These are phyloP conservation scores for Aspergillus indologenus DNA, from an alignment of 495 filamentous ascomycete genomes.

Conservation along the genomic window DNA sequence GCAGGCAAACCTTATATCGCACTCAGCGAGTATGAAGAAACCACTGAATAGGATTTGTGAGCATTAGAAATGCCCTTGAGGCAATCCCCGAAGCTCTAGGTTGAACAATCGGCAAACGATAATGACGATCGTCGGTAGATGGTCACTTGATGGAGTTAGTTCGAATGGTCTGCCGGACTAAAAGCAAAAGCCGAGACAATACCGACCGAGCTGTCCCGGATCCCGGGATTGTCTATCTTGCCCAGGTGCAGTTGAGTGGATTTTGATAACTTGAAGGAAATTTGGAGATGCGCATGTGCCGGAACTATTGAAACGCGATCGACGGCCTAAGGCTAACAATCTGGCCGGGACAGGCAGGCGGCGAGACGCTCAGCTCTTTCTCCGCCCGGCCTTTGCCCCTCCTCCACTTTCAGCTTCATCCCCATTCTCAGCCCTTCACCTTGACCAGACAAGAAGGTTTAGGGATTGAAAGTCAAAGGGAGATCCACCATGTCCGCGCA, in stretches of 20 bases:
- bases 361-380: constrained; percentile 1
- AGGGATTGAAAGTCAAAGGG: constrained; percentile 1
- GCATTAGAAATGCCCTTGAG: too few species aligned
- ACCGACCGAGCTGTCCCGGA: neutral
- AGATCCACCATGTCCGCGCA: constrained; percentile 5
- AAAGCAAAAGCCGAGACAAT: neutral
- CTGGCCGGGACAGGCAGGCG: constrained; percentile 7
- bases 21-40: neutral
- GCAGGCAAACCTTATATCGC: neutral
- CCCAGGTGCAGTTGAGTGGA: neutral
- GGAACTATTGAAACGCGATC: constrained; percentile 16
- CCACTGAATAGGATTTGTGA: too few species aligned
- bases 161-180: neutral
- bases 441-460: neutral
- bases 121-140: neutral
- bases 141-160: neutral
- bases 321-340: constrained; percentile 9
- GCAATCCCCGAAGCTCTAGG: neutral
- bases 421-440: neutral
- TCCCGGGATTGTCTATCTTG: neutral
- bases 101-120: neutral
- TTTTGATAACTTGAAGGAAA: too few species aligned
- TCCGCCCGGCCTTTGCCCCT: neutral
- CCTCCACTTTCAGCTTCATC: neutral
- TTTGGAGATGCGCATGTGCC: neutral